A percentile compares a stretch with the other conserved stretches of the same genome.
These are phyloP conservation scores for Vigna mungo DNA, from an alignment of 306 rosid species.

Conservation along the genomic window DNA sequence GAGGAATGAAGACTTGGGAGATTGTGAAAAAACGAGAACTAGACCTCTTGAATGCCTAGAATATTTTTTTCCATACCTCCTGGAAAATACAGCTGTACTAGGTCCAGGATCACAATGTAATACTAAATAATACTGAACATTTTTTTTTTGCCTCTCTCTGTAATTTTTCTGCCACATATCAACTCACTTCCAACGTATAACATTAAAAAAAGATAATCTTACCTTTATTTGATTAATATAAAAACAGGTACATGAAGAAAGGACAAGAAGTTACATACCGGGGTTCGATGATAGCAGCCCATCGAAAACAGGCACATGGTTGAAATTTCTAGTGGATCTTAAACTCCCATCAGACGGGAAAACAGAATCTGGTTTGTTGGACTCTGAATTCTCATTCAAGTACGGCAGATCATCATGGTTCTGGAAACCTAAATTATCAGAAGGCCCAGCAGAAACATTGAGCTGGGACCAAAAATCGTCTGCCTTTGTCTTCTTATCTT, in stretches of 20 bases:
- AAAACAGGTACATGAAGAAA: constrained; percentile 3
- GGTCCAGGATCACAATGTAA: neutral
- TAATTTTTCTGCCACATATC: neutral
- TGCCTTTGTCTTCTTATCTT: constrained; percentile 74
- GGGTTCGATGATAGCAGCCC: constrained; percentile 67
- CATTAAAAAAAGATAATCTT: neutral
- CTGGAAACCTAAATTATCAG: constrained; percentile 69
- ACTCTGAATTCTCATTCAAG: constrained; percentile 57
- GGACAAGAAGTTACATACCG: constrained; percentile 52
- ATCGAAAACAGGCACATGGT: constrained; percentile 66
- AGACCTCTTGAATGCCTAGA: neutral
- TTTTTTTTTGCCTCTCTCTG: neutral
- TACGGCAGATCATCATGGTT: constrained; percentile 69
- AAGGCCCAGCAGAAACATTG: constrained; percentile 43
- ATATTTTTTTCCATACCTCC: neutral
- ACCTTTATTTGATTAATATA: neutral
- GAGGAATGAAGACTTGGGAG: neutral
- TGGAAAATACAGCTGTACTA: neutral
- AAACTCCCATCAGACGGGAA: constrained; percentile 63
- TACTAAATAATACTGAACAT: neutral
- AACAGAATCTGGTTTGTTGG: constrained; percentile 58
- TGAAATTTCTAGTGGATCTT: constrained; percentile 55
- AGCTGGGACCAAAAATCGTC: constrained; percentile 61
- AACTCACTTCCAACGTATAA: neutral
- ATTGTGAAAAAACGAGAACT: neutral